Base-by-base conservation (phyloP, 768 basidiomycete genomes). In the Pleurotus citrinopileatus region DNA sequence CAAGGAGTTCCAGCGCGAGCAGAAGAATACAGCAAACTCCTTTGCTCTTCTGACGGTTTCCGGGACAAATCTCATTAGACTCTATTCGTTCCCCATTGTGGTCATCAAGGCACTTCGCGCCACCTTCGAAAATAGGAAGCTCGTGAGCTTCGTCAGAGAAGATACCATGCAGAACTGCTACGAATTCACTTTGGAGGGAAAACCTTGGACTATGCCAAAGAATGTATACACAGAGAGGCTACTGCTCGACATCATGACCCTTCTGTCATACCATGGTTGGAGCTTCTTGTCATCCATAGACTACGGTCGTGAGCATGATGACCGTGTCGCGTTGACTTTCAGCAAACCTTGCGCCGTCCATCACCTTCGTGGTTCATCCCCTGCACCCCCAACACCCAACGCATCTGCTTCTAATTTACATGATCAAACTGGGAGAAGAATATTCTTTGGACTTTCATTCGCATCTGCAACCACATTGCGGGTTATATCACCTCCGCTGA, bases 241-340 rank as follows among this genome's bases (percentile, higher is more conserved):
- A 54, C 70, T 91, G 37, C 69, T 91, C 56, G 82, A 87, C 60
- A 79, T 91, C 55, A 67, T 90, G 51, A 69, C 78, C 29, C 71
- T 83, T 59, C 70, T 91, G 37, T 82, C 84, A 63, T 78, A 79
- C 53, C 78, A 78, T 62, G 84, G 85, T 36, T 87, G 82, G 63
- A 70, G 70, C 20, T 84, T 83, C 59, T 72, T 89, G 7, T 87
- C 87, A 19, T 79, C 79, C 38, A 73, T 91, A 57, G 88, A 89
- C 69, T 91, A 90, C 65, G 89, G 88, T 27, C 77, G 86, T 53
- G 89, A 91, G 66, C 74, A 71, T 38, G 89, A 90, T 60, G 89
- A 91, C 67, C 80, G 84, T 37, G 63, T 91, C 7, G 80, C 82
- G 47, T 78, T 91, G 62, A 78, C 85, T 17, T 91, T 91, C 67